phyloP scores from a whole-genome alignment of 2,329 filamentous ascomycete genomes.

The Exophiala sp. region DNA sequence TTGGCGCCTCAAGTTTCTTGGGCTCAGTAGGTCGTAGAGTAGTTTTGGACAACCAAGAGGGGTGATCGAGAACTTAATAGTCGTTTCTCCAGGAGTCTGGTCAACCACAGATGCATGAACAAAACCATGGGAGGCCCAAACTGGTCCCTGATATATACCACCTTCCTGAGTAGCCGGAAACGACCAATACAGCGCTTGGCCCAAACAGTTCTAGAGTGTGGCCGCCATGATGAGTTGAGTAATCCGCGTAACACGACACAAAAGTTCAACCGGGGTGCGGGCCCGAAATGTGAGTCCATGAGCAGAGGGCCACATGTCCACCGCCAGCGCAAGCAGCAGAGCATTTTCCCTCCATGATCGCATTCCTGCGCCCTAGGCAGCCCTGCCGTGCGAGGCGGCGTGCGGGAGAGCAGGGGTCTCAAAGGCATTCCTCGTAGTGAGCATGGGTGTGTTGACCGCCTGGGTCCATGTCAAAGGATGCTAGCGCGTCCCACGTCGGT shows the following conservation, averaged over 20 bases:
- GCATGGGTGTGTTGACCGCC: not conserved
- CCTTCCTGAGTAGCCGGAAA: conserved; percentile 7
- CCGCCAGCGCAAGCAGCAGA: not conserved
- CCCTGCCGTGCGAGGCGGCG: conserved; percentile 1
- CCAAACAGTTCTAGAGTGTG: conserved; percentile 4
- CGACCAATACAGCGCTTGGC: conserved; percentile 19
- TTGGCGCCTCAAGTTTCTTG: not conserved
- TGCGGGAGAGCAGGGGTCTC: not conserved
- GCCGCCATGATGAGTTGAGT: conserved; percentile 8
- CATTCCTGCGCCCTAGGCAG: conserved; percentile 10
- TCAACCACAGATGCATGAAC: conserved; percentile 17
- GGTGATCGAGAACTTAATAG: conserved; percentile 19
- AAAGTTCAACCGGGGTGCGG: conserved; percentile 22
- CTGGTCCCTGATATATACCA: conserved; percentile 21
- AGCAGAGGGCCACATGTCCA: conserved; percentile 14
- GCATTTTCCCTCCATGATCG: conserved; percentile 7
- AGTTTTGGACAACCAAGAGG: conserved; percentile 10
- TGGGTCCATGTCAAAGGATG: not conserved
- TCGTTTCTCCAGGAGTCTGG: conserved; percentile 12
- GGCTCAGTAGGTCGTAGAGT: not conserved
- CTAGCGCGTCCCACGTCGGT: conserved; percentile 11
- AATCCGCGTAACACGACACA: conserved; percentile 7
- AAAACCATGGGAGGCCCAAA: conserved; percentile 20
- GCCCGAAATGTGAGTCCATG: not conserved
- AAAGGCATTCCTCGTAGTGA: not conserved